Base-by-base conservation (phyloP, 2,329 filamentous ascomycete genomes). In the Monilinia laxa region DNA sequence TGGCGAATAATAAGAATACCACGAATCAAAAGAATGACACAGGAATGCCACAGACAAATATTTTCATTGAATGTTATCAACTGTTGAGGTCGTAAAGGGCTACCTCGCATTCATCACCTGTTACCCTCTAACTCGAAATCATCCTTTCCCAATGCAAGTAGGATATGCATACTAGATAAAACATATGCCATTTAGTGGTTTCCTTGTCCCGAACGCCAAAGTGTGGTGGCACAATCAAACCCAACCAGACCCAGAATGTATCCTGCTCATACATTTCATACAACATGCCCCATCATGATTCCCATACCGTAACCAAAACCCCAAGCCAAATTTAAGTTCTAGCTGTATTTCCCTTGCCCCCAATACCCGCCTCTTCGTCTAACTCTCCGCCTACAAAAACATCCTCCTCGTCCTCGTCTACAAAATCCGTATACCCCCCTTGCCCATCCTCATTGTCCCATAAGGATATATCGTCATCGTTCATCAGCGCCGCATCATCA, bases 401-500 rank as follows among this genome's bases (percentile, higher is more conserved):
- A 67, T 74, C 70, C 14, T 60, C 64, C 1, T 72, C 73, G 42
- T 75, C 74, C 18, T 72, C 73, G 67, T 73, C 74, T 3, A 72
- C 73, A 62, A 73, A 71, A 40, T 75, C 73, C 62, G 71, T 71
- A 60, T 76, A 76, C 18, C 65, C 71, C 11, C 40, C 52, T 35
- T 65, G 62, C 47, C 68, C 62, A 25, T 69, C 68, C 11, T 70
- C 67, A 25, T 70, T 73, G 38, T 76, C 75, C 76, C 76, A 77
- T 25, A 77, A 64, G 51, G 67, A 70, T 40, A 77, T 76, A 71
- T 77, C 76, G 68, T 77, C 75, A 64, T 73, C 72, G 42, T 72
- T 70, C 73, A 76, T 76, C 67, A 73, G 49, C 18, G 69, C 72
- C 49, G 70, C 71, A 9, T 71, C 72, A 69, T 73, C 74, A 9